These are phyloP conservation scores for Russula emetica DNA, from an alignment of 768 basidiomycete species.

Conservation along the genomic window DNA sequence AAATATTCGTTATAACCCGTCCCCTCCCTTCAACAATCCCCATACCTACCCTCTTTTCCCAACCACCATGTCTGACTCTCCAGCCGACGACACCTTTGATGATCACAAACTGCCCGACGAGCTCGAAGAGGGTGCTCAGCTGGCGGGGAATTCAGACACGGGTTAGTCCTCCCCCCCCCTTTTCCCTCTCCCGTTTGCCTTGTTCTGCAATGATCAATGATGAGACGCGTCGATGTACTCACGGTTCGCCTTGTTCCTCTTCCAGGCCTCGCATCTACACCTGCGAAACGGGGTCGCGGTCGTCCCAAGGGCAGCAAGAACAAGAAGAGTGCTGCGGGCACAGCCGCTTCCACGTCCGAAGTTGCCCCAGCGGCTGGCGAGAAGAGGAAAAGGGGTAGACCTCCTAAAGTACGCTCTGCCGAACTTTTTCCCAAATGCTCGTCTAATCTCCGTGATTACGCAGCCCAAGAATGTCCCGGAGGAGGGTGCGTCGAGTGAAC, in stretches of 20 bases:
- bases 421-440: background rate
- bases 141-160: slow-evolving; percentile 34
- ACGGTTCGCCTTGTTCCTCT: slow-evolving; percentile 32
- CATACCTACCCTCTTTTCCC: slow-evolving; percentile 31
- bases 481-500: slow-evolving; percentile 39
- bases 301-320: slow-evolving; percentile 88
- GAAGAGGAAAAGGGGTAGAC: slow-evolving; percentile 49
- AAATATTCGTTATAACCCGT: slow-evolving; percentile 61
- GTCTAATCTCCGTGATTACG: slow-evolving; percentile 16
- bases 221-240: slow-evolving; percentile 26
- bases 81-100: slow-evolving; percentile 48
- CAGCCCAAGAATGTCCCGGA: slow-evolving; percentile 40
- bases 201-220: slow-evolving; percentile 26
- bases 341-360: slow-evolving; percentile 32
- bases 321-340: slow-evolving; percentile 45
- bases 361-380: slow-evolving; percentile 32
- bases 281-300: slow-evolving; percentile 75
- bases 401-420: slow-evolving; percentile 43
- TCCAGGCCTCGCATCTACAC: slow-evolving; percentile 37
- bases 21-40: slow-evolving; percentile 41
- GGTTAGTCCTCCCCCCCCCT: slow-evolving; percentile 30
- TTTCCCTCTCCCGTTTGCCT: background rate
- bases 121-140: slow-evolving; percentile 48
- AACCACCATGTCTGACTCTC: slow-evolving; percentile 58
- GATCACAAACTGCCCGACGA: slow-evolving; percentile 60